phyloP scores from a whole-genome alignment of 257 asterid species.

The Przewalskia tangutica region DNA sequence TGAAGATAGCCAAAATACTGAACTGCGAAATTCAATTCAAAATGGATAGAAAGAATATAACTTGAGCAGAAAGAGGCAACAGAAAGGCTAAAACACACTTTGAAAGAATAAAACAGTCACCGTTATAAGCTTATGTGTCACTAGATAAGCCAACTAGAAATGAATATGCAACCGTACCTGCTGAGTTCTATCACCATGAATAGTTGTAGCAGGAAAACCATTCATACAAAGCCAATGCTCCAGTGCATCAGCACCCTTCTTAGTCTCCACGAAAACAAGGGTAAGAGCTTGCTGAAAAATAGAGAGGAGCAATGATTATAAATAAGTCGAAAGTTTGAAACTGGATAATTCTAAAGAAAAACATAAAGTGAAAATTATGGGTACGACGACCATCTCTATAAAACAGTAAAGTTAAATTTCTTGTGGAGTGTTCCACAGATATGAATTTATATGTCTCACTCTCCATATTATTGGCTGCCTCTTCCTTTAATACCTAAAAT shows the following conservation, averaged over 20 bases:
- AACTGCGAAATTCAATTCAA: neutral
- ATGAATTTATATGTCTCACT: neutral
- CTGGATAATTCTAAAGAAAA: neutral
- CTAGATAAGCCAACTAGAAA: neutral
- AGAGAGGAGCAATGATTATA: constrained; percentile 11
- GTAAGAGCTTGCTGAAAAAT: constrained; percentile 77
- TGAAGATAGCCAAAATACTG: neutral
- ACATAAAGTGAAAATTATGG: neutral
- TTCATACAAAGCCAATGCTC: constrained; percentile 87
- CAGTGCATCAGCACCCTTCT: constrained; percentile 91
- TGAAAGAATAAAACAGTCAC: neutral
- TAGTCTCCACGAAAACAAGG: constrained; percentile 85
- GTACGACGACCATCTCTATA: neutral
- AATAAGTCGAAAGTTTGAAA: neutral
- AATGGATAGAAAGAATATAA: neutral
- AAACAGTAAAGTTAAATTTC: neutral
- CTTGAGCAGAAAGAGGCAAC: neutral
- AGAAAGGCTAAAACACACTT: neutral
- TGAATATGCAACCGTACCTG: constrained; percentile 39
- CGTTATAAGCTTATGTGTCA: neutral
- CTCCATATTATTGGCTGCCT: neutral
- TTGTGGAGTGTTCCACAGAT: neutral
- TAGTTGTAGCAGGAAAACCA: constrained; percentile 82
- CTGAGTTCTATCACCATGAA: constrained; percentile 93
- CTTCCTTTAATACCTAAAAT: neutral